Evolutionary conservation across 2,329 filamentous ascomycete genomes (phyloP).

Genomic region (Blastomyces percursus): DNA sequence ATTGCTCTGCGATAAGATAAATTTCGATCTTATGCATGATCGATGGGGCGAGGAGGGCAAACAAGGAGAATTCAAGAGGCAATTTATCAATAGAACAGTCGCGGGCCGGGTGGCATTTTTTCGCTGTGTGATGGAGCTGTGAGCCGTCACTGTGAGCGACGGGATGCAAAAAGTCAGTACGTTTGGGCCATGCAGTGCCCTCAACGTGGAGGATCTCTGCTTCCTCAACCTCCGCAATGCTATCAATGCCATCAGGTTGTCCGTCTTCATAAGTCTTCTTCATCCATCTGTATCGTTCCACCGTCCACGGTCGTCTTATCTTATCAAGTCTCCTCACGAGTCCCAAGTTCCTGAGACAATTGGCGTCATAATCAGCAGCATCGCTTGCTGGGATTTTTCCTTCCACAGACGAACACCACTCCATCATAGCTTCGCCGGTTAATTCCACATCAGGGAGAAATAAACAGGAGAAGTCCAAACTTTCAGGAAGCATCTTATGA

Average conservation of each 20-base stretch:
- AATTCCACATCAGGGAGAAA: slow-evolving; percentile 15
- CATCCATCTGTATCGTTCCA: slow-evolving; percentile 14
- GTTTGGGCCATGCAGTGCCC: slow-evolving; percentile 23
- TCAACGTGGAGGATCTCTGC: slow-evolving; percentile 17
- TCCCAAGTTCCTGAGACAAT: slow-evolving; percentile 12
- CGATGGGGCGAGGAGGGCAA: slow-evolving; percentile 57
- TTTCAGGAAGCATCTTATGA: slow-evolving; percentile 12
- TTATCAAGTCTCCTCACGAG: slow-evolving; percentile 14
- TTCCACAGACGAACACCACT: slow-evolving; percentile 17
- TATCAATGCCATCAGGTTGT: not conserved
- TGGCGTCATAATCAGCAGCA: slow-evolving; percentile 3
- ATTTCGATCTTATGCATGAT: slow-evolving; percentile 61
- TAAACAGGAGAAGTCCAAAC: slow-evolving; percentile 16
- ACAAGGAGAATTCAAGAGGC: slow-evolving; percentile 36
- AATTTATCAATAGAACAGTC: slow-evolving; percentile 32
- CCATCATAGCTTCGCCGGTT: slow-evolving; percentile 5
- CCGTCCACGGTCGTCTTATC: slow-evolving; percentile 13
- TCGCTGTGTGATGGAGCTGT: slow-evolving; percentile 16
- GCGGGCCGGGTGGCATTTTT: slow-evolving; percentile 12
- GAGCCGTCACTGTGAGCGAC: slow-evolving; percentile 13
- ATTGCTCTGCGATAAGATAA: slow-evolving; percentile 49
- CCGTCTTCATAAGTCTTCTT: slow-evolving; percentile 7
- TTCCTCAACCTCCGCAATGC: slow-evolving; percentile 2
- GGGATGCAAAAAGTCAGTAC: slow-evolving; percentile 25
- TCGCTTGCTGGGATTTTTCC: slow-evolving; percentile 10